Evolutionary conservation across 1,139 yeast genomes (phyloP).

Genomic region (Wickerhamomyces sp.): DNA sequence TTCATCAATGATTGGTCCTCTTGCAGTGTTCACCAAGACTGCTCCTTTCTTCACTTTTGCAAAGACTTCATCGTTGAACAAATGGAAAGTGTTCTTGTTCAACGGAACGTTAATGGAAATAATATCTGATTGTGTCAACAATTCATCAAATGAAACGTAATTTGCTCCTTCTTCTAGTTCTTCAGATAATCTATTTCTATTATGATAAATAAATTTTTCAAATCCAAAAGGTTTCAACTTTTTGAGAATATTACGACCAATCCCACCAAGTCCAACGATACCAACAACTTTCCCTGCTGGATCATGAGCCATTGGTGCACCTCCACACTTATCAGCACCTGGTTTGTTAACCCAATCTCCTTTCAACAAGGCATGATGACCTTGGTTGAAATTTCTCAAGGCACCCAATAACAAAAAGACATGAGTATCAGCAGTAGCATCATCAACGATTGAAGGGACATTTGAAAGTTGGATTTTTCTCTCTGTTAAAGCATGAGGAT

Average conservation of each 20-base stretch:
- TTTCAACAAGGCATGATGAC: conserved; percentile 40
- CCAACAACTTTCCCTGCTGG: conserved; percentile 63
- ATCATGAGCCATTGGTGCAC: conserved; percentile 47
- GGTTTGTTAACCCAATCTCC: conserved; percentile 56
- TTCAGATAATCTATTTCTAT: conserved; percentile 46
- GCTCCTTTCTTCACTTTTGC: conserved; percentile 61
- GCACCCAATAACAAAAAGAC: conserved; percentile 62
- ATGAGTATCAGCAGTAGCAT: conserved; percentile 81
- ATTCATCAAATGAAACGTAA: conserved; percentile 53
- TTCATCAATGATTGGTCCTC: conserved; percentile 75
- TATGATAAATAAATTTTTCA: conserved; percentile 51
- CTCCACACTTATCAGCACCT: conserved; percentile 29
- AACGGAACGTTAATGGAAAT: conserved; percentile 62
- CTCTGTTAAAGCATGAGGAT: conserved; percentile 34
- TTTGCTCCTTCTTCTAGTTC: conserved; percentile 53
- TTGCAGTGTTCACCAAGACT: conserved; percentile 61
- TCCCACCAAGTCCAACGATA: conserved; percentile 73
- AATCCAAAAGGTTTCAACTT: conserved; percentile 65
- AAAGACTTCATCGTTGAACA: conserved; percentile 47
- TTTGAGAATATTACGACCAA: conserved; percentile 63
- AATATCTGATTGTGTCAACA: conserved; percentile 50
- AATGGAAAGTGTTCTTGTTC: conserved; percentile 51
- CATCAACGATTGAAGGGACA: conserved; percentile 68
- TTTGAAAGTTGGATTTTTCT: conserved; percentile 61
- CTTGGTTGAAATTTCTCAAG: conserved; percentile 54